Percentiles rank a stretch among this genome's conserved stretches.
These are phyloP conservation scores for Pulveroboletus sp. DNA, from an alignment of 768 basidiomycete species.

Conservation along the genomic window DNA sequence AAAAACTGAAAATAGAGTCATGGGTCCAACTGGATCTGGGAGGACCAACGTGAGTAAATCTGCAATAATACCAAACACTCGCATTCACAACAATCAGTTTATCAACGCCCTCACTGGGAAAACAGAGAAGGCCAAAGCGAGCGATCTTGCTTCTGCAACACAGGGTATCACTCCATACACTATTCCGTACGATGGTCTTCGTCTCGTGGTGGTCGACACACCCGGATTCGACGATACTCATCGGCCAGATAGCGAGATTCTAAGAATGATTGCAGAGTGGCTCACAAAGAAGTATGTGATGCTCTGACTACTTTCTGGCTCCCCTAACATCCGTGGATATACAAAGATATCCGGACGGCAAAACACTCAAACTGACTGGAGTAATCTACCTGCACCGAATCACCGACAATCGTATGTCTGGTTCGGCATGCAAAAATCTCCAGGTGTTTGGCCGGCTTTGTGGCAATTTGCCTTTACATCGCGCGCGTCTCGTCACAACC, in stretches of 20 bases:
- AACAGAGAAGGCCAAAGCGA: background rate
- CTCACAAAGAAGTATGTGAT: conserved; percentile 15
- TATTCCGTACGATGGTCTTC: background rate
- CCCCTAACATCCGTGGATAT: background rate
- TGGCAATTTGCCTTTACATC: conserved; percentile 26
- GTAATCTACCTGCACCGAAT: conserved; percentile 36
- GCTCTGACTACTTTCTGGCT: background rate
- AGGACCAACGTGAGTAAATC: conserved; percentile 20
- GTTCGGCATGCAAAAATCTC: conserved; percentile 30
- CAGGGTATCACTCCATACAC: conserved; percentile 2
- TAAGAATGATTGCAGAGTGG: conserved; percentile 15
- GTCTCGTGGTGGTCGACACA: conserved; percentile 20
- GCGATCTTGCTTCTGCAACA: conserved; percentile 12
- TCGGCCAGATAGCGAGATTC: conserved; percentile 9
- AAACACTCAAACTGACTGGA: conserved; percentile 22
- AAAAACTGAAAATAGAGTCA: conserved; percentile 11
- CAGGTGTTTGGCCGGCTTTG: conserved; percentile 35
- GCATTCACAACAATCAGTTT: conserved; percentile 2
- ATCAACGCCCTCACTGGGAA: conserved; percentile 13
- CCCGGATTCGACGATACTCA: conserved; percentile 22
- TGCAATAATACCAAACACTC: background rate
- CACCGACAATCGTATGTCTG: conserved; percentile 34
- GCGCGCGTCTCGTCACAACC: conserved; percentile 37
- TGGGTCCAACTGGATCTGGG: conserved; percentile 26
- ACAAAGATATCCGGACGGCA: conserved; percentile 6